Conservation (phyloP, 2,329 filamentous ascomycete genomes). For the Sclerotinia nivalis region DNA sequence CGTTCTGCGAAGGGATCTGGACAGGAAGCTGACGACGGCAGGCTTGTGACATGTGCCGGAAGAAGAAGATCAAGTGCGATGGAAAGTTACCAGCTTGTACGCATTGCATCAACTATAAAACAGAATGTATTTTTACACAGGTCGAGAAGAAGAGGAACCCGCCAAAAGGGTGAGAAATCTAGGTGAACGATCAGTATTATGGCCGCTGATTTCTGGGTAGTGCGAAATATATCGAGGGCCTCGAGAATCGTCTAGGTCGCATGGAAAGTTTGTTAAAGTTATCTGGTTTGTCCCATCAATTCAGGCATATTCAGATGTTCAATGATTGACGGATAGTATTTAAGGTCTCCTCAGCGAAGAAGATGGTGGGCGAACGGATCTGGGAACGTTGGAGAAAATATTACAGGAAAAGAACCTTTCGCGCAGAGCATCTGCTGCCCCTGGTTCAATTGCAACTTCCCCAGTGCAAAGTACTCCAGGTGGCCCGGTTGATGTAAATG, state of each 20-base stretch:
- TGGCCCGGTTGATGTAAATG: conserved; percentile 42
- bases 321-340: conserved; percentile 29
- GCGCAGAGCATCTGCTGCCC: conserved; percentile 36
- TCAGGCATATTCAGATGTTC: background rate
- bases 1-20: conserved; percentile 7
- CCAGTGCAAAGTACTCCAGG: conserved; percentile 48
- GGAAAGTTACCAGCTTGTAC: conserved; percentile 93
- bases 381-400: conserved; percentile 83
- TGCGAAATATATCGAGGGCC: conserved; percentile 95
- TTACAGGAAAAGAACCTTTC: conserved; percentile 55
- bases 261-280: conserved; percentile 92
- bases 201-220: conserved; percentile 48
- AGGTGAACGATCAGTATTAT: background rate
- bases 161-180: conserved; percentile 76
- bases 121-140: conserved; percentile 94
- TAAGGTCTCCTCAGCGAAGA: conserved; percentile 80
- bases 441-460: conserved; percentile 37
- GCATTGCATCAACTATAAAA: conserved; percentile 97
- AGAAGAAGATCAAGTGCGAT: conserved; percentile 97
- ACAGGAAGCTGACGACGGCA: conserved; percentile 42
- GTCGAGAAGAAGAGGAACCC: conserved; percentile 98
- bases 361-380: conserved; percentile 80
- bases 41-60: conserved; percentile 74
- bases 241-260: conserved; percentile 90
- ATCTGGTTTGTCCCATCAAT: conserved; percentile 57